Conservation (phyloP, 768 basidiomycete genomes). For the Mycena chlorophos region DNA sequence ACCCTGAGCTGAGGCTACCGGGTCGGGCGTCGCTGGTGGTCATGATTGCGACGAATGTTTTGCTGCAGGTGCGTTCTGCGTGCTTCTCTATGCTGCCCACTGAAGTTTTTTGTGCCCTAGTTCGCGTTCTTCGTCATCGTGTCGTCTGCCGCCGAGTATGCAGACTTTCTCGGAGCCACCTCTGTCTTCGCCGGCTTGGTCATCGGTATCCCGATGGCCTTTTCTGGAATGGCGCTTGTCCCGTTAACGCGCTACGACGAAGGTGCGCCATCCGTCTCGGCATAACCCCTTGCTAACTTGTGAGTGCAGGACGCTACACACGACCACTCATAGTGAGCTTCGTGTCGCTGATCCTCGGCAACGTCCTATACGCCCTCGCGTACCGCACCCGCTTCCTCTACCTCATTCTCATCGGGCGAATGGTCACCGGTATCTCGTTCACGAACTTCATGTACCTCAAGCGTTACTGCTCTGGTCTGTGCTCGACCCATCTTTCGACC, state of each 20-base stretch:
- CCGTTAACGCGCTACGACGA: slow-evolving; percentile 56
- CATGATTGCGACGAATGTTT: slow-evolving; percentile 41
- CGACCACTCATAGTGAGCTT: slow-evolving; percentile 57
- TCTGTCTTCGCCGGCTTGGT: slow-evolving; percentile 69
- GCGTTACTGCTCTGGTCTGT: slow-evolving; percentile 56
- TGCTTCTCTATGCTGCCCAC: background rate
- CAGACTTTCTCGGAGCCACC: slow-evolving; percentile 61
- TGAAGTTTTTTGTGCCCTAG: slow-evolving; percentile 22
- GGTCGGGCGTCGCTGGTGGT: slow-evolving; percentile 43
- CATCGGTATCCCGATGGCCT: slow-evolving; percentile 66
- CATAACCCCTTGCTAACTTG: background rate
- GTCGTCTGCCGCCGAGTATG: slow-evolving; percentile 64
- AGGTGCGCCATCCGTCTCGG: slow-evolving; percentile 36
- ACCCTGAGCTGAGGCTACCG: slow-evolving; percentile 48
- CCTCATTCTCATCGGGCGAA: slow-evolving; percentile 70
- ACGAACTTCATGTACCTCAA: slow-evolving; percentile 69
- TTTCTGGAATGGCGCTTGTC: slow-evolving; percentile 58
- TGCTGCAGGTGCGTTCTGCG: slow-evolving; percentile 44
- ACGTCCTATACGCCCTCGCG: slow-evolving; percentile 61
- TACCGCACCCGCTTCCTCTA: slow-evolving; percentile 61
- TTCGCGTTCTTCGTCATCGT: slow-evolving; percentile 70
- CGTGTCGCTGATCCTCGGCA: slow-evolving; percentile 51
- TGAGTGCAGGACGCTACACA: slow-evolving; percentile 51
- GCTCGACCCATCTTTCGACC: background rate
- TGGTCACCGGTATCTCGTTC: slow-evolving; percentile 60